phyloP scores from a whole-genome alignment of 805 yeast species.

The Candida xiaguanensis region DNA sequence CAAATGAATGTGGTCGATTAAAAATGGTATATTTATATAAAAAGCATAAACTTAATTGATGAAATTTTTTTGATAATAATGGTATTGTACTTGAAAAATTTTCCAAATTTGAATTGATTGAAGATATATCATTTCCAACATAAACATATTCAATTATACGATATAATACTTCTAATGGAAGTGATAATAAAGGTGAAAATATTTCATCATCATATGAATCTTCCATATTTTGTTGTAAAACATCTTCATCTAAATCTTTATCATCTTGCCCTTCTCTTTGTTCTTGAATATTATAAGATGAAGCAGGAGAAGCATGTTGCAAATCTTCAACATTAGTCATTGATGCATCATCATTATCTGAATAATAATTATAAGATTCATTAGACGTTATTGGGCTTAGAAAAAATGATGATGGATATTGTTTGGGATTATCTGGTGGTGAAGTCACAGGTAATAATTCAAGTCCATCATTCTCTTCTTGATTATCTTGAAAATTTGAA shows the following conservation, averaged over 20 bases:
- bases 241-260: no score
- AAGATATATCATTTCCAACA: constrained; percentile 49
- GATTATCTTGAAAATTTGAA: background rate
- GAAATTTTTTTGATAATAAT: constrained; percentile 55
- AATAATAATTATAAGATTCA: constrained; percentile 14
- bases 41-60: constrained; percentile 54
- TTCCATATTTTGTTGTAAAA: constrained; percentile 7
- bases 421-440: constrained; percentile 10
- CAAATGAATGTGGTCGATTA: constrained; percentile 78
- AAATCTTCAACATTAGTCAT: background rate
- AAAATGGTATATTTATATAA: constrained; percentile 67
- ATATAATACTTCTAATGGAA: constrained; percentile 56
- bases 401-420: constrained; percentile 15
- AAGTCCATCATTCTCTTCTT: constrained; percentile 5
- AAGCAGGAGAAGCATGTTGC: constrained; percentile 3
- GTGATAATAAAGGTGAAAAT: constrained; percentile 16
- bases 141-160: constrained; percentile 54
- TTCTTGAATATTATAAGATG: constrained; percentile 3
- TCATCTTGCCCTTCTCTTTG: background rate
- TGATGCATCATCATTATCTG: constrained; percentile 2
- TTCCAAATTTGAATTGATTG: constrained; percentile 49
- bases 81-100: constrained; percentile 50
- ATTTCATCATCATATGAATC: no score
- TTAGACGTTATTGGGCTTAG: constrained; percentile 27
- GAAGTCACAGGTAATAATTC: constrained; percentile 10